Conservation (phyloP, 192 early-diverging fungal genomes). For the Coemansia sp. region DNA sequence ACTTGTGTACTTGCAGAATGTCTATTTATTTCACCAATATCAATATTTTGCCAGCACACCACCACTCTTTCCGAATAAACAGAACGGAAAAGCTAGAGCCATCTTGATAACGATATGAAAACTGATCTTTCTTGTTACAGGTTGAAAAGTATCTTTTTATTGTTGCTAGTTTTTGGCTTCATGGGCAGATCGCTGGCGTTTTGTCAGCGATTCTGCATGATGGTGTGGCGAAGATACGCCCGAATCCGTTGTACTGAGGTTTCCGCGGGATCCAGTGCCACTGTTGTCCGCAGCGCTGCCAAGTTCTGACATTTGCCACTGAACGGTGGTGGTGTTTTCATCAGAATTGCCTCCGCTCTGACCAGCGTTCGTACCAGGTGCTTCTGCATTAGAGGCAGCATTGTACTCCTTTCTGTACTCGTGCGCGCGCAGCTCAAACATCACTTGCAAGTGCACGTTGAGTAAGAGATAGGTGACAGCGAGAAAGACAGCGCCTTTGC, state of each 20-base stretch:
- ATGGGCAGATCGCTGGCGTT: constrained; percentile 11
- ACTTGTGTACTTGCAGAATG: no score
- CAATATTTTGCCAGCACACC: no score
- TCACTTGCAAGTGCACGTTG: constrained; percentile 69
- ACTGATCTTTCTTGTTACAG: no score
- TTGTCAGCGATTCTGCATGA: constrained; percentile 15
- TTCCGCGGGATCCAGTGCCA: not conserved
- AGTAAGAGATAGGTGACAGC: constrained; percentile 54
- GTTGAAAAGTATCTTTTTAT: not conserved
- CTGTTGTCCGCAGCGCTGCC: not conserved
- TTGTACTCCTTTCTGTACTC: constrained; percentile 58
- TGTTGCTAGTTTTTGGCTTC: not conserved
- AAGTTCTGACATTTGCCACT: constrained; percentile 17
- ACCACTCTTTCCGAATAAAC: no score
- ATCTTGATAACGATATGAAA: no score
- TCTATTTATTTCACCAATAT: no score
- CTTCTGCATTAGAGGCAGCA: not conserved
- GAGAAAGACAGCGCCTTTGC: constrained; percentile 54
- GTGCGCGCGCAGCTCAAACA: constrained; percentile 79
- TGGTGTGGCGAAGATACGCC: not conserved
- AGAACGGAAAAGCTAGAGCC: no score
- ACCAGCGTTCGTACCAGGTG: not conserved
- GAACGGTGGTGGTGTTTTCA: not conserved
- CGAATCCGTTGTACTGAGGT: no score
- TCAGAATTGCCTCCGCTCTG: not conserved